Conservation (phyloP, 306 rosid species). For the Dicorynia guianensis region DNA sequence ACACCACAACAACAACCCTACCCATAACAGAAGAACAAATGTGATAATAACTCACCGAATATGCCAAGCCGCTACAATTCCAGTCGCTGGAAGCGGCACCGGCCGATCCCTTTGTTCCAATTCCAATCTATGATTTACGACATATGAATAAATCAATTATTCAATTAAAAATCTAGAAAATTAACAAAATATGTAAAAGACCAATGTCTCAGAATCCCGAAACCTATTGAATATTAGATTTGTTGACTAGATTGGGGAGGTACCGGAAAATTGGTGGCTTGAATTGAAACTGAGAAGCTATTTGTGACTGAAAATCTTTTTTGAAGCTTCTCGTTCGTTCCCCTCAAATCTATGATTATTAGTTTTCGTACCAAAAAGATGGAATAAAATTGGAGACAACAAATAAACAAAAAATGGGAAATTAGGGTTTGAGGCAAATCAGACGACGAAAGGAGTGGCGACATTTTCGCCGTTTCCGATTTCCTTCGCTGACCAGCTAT, state of each 20-base stretch:
- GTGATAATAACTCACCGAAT: slow-evolving; percentile 1
- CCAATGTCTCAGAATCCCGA: neutral
- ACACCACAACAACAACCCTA: neutral
- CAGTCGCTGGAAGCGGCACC: slow-evolving; percentile 31
- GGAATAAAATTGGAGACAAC: neutral
- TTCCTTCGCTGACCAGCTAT: slow-evolving; percentile 42
- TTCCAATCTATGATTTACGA: neutral
- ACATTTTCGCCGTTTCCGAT: slow-evolving; percentile 43
- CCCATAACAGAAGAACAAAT: neutral
- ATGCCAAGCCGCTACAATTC: slow-evolving; percentile 25
- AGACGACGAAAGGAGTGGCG: slow-evolving; percentile 45
- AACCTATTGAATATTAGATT: neutral
- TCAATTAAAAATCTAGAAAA: neutral
- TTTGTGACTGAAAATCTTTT: neutral
- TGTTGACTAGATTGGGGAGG: neutral
- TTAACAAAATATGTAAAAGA: neutral
- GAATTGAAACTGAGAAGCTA: slow-evolving; percentile 2
- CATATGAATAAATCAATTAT: neutral
- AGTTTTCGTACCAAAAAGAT: neutral
- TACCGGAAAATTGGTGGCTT: slow-evolving; percentile 32
- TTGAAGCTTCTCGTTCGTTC: neutral
- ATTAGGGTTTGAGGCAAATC: slow-evolving; percentile 52
- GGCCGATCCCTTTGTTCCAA: neutral
- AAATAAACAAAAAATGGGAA: slow-evolving; percentile 21
- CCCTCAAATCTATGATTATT: neutral